Evolutionary conservation across 129 eudicot genomes (phyloP).

Genomic region (Arctium lappa): DNA sequence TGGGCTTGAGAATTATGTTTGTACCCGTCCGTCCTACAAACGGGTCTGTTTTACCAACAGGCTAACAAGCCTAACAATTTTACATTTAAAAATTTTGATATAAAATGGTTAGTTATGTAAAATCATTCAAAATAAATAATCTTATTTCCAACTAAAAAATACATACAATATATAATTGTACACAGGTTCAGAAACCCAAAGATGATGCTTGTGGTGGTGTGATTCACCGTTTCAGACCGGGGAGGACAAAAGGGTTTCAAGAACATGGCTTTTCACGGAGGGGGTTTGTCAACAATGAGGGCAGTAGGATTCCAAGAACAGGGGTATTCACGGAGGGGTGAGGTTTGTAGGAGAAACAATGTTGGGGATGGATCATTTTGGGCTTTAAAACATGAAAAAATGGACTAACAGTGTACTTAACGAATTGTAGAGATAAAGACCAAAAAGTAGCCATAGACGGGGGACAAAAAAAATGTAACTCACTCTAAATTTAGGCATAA

Average conservation of each 20-base stretch:
- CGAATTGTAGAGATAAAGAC: neutral
- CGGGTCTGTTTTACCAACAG: neutral
- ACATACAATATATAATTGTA: too few species aligned
- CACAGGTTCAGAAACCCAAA: too few species aligned
- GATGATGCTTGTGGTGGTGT: too few species aligned
- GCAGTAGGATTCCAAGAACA: neutral
- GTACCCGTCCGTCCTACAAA: neutral
- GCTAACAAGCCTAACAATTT: neutral
- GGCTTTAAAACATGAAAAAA: neutral
- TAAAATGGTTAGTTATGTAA: too few species aligned
- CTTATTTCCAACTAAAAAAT: too few species aligned
- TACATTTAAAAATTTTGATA: too few species aligned
- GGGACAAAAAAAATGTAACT: neutral
- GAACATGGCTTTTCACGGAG: neutral
- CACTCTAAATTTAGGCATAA: too few species aligned
- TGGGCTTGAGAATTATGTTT: neutral
- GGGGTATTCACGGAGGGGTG: neutral
- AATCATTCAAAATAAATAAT: too few species aligned
- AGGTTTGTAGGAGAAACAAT: neutral
- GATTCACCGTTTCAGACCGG: too few species aligned
- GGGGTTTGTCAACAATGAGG: neutral
- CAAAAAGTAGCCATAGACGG: neutral
- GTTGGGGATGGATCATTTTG: neutral
- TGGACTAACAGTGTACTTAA: neutral
- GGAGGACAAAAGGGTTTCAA: neutral